Base-by-base conservation (phyloP, 2,329 filamentous ascomycete species). In the Orbilia oligospora region DNA sequence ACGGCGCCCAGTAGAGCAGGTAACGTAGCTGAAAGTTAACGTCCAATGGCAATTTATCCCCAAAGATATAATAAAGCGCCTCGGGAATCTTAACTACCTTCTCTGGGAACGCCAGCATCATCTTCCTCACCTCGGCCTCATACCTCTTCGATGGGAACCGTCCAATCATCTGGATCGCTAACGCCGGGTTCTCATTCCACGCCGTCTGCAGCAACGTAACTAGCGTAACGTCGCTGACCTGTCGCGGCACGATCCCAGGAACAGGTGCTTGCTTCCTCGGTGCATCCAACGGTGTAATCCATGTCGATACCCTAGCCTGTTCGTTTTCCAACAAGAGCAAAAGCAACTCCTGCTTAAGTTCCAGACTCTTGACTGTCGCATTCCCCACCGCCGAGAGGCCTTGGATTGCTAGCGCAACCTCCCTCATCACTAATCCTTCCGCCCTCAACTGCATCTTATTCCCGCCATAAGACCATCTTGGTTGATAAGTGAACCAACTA, bases 391-490 rank as follows among this genome's bases (percentile, higher is more conserved):
- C 48, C 3, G 75, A 56, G 41, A 82, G 67, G 0, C 56, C 64
- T 69, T 80, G 36, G 78, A 69, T 66, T 56, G 80, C 79, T 18
- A 80, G 76, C 18, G 89, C 87, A 10, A 94, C 88, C 1, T 86
- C 87, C 80, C 90, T 90, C 79, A 99, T 85, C 14, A 88, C 46
- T 98, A 88, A 18, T 97, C 86, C 81, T 85, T 99, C 96, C 0
- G 97, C 95, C 86, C 97, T 98, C 65, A 98, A 87, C 83, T 99
- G 96, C 16, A 99, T 86, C 61, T 93, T 89, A 83, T 97, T 99
- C 82, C 95, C 96, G 71, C 96, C 96, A 84, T 96, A 98, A 0
- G 96, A 97, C 95, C 96, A 99, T 81, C 90, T 90, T 14, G 94
- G 93, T 5, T 93, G 87, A 81, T 91, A 89, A 46, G 88, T 89